Evolutionary conservation across 2,329 filamentous ascomycete genomes (phyloP), one percentile per base, ranked within the genome.

Genomic region (Aspergillus quadricinctus): DNA sequence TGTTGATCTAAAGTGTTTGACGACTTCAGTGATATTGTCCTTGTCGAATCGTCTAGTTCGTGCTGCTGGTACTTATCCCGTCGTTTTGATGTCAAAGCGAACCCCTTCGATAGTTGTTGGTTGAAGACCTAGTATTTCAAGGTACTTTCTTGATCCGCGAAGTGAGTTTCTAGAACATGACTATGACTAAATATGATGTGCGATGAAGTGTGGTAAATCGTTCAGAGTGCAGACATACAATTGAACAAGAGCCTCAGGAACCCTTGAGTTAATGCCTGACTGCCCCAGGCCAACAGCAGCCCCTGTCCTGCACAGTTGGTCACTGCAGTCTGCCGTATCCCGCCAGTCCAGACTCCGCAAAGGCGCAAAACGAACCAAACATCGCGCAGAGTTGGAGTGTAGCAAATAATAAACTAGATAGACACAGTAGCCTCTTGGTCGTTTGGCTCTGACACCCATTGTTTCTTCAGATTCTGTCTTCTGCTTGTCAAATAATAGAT

Each of bases 281-380:
- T 50, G 51, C 55, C 45, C 35, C 48, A 54, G 46, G 40, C 40
- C 40, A 43, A 21, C 29, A 19, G 14, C 17, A 23, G 28, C 46
- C 55, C 48, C 53, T 54, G 46, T 23, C 48, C 25, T 43, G 53
- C 49, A 52, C 49, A 17, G 41, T 28, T 56, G 55, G 55, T 49
- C 28, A 40, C 48, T 21, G 4, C 9, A 4, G 3, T 3, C n/a
- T 23, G n/a, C 40, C 6, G 31, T 37, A 37, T 37, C 31, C 31
- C 31, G 31, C 17, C 14, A 37, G 31, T 17, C 31, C 14, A 17
- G 31, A 37, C 31, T 37, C 31, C 31, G 31, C 14, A 37, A 17
- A 14, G 3, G 31, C 29, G 31, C 31, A 37, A 37, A 37, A 37
- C 14, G 14, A 37, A 37, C 31, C 31, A 37, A 37, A 37, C 31